A percentile compares a stretch with the other conserved stretches of the same genome.
phyloP scores from a whole-genome alignment of 371 early-diverging fungal species.

The Rhizomucor pusillus region DNA sequence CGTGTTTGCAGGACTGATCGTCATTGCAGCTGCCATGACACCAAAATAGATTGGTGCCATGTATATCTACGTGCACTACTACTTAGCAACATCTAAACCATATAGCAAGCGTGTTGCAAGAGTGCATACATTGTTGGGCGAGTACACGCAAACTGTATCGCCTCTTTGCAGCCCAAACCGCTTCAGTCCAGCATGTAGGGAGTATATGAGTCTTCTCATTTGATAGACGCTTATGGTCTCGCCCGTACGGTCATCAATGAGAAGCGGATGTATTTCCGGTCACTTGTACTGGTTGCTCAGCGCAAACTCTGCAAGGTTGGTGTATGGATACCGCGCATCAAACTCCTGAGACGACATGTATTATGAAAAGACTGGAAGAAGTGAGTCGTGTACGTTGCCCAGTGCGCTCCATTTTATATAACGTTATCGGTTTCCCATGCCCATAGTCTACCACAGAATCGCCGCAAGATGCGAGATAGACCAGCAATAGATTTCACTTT shows the following conservation, averaged over 20 bases:
- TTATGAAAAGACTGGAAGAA: too few relatives aligned
- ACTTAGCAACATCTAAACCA: background rate
- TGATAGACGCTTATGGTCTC: constrained; percentile 9
- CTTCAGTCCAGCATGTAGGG: constrained; percentile 12
- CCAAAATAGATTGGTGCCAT: constrained; percentile 17
- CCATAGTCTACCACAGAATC: too few relatives aligned
- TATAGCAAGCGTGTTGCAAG: background rate
- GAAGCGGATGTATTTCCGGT: constrained; percentile 7
- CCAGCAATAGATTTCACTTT: too few relatives aligned
- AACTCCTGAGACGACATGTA: background rate
- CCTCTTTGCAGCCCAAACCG: constrained; percentile 15
- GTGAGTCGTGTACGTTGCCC: too few relatives aligned
- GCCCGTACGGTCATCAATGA: constrained; percentile 16
- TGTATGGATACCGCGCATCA: constrained; percentile 3
- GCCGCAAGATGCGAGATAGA: too few relatives aligned
- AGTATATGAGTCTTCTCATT: background rate
- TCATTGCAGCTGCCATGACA: constrained; percentile 23
- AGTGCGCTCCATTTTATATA: too few relatives aligned
- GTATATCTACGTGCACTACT: constrained; percentile 15
- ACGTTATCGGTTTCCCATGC: too few relatives aligned
- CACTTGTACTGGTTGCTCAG: constrained; percentile 4
- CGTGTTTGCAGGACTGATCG: constrained; percentile 66
- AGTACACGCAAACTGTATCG: constrained; percentile 13
- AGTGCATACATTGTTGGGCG: constrained; percentile 17
- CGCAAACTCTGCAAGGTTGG: constrained; percentile 8